Evolutionary conservation across 176 grass and related monocot species (phyloP), one percentile per base, ranked within the genome.

Genomic region (Alloteropsis semialata): DNA sequence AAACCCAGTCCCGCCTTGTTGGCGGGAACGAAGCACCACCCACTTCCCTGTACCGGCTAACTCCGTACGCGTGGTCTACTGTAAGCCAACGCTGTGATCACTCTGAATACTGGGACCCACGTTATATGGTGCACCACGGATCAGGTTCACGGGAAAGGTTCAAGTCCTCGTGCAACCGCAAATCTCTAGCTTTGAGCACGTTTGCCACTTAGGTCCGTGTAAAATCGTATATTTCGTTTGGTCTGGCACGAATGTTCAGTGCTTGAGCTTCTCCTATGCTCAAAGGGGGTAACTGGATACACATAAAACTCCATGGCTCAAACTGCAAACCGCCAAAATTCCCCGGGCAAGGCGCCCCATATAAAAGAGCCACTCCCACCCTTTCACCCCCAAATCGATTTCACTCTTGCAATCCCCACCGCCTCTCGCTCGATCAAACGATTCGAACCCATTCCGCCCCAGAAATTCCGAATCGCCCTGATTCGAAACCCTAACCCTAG

Each of bases 401-500:
- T 72, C 24, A 60, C 43, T 62, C 73, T 27, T 55, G 14, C 36
- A 44, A 77, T 60, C 77, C 70, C 48, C 51, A 29, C 51, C 72
- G 19, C 51, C 75, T 59, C 78, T 76, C 15, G 44, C 44, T 21
- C 17, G n/a, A 34, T 84, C 63, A 63, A 27, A 22, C 68, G 34
- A 54, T 56, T 57, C 69, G 30, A 56, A 22, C 51, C 3, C 74
- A 45, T 53, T 83, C 44, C 67, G 56, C 84, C 37, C 49, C 87
- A n/a, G 42, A 55, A 70, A 77, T 36, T 10, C 50, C 6, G 24
- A 51, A 38, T 36, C 54, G 18, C 48, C 38, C 59, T 36, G 25
- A 76, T 24, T 69, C 24, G 14, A 87, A 88, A 81, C 84, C 38
- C 78, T 85, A 83, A 88, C 80, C 76, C 78, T 74, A 87, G 46